Conservation (phyloP, 2,329 filamentous ascomycete species). For the Akanthomyces muscarius region DNA sequence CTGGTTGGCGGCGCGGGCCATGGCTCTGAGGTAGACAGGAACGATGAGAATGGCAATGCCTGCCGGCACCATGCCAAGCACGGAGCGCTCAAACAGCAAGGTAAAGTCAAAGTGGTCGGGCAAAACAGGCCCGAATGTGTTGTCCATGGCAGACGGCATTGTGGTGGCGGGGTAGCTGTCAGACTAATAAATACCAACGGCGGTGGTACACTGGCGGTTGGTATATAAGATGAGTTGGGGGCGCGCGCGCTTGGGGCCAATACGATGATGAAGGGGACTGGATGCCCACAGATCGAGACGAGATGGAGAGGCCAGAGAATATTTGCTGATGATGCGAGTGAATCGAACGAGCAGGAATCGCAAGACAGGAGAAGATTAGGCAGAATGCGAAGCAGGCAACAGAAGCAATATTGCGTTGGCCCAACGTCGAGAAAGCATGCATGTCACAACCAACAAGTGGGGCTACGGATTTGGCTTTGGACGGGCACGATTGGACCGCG, state of each 20-base stretch:
- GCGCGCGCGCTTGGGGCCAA: no score
- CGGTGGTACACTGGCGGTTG: no score
- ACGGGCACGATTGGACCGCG: not conserved
- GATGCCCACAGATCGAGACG: no score
- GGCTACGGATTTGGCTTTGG: not conserved
- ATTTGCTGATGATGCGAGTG: not conserved
- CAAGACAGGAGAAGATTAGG: not conserved
- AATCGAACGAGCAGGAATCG: not conserved
- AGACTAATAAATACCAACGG: no score
- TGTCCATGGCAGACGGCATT: not conserved
- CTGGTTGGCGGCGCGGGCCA: not conserved
- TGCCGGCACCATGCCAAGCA: conserved; percentile 1
- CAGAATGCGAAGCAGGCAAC: not conserved
- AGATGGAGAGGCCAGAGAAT: no score
- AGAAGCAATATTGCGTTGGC: not conserved
- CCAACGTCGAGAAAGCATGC: not conserved
- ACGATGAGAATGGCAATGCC: not conserved
- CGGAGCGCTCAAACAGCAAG: not conserved
- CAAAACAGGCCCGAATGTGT: not conserved
- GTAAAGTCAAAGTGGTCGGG: not conserved
- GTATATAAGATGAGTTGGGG: no score
- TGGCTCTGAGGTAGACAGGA: not conserved
- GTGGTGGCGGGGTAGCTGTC: not conserved
- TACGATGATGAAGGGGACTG: no score
- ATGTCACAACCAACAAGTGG: not conserved